Percentiles rank a stretch among this genome's conserved stretches.
Conservation (phyloP, 148 eudicot genomes). For the Polygonum aviculare region DNA sequence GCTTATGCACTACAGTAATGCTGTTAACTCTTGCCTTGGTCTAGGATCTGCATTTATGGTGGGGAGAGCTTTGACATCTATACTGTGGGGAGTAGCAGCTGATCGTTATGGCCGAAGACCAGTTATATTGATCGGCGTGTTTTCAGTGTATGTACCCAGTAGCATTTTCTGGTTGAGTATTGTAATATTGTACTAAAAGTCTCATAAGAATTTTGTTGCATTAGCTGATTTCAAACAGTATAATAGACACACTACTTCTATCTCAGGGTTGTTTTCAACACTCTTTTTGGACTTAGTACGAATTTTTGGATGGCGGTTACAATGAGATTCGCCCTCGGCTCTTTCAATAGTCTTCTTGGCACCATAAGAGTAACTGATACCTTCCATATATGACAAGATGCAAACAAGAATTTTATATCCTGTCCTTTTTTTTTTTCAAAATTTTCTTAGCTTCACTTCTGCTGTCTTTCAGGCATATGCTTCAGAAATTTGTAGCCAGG, state of each 20-base stretch:
- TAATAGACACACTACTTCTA: background rate
- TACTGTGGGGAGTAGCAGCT: conserved; percentile 11
- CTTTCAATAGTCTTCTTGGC: conserved; percentile 12
- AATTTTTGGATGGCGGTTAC: conserved; percentile 14
- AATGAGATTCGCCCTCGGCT: conserved; percentile 11
- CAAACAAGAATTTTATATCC: background rate
- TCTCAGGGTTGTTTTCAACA: conserved; percentile 15
- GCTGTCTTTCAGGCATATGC: conserved; percentile 14
- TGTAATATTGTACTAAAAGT: background rate
- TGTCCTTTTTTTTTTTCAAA: no score
- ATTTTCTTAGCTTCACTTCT: background rate
- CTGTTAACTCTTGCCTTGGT: background rate
- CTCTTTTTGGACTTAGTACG: conserved; percentile 12
- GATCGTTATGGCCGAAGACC: conserved; percentile 15
- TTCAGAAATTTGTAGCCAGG: conserved; percentile 14
- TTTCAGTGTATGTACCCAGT: conserved; percentile 10
- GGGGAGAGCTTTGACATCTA: conserved; percentile 18
- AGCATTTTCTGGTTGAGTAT: background rate
- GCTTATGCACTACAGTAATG: background rate
- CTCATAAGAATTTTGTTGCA: background rate
- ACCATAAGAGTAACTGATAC: conserved; percentile 7
- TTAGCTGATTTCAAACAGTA: background rate
- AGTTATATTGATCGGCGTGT: conserved; percentile 12
- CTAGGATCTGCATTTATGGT: conserved; percentile 16
- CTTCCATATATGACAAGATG: background rate